These are phyloP conservation scores for Pleurotus cornucopiae DNA, from an alignment of 768 basidiomycete genomes.

Conservation along the genomic window DNA sequence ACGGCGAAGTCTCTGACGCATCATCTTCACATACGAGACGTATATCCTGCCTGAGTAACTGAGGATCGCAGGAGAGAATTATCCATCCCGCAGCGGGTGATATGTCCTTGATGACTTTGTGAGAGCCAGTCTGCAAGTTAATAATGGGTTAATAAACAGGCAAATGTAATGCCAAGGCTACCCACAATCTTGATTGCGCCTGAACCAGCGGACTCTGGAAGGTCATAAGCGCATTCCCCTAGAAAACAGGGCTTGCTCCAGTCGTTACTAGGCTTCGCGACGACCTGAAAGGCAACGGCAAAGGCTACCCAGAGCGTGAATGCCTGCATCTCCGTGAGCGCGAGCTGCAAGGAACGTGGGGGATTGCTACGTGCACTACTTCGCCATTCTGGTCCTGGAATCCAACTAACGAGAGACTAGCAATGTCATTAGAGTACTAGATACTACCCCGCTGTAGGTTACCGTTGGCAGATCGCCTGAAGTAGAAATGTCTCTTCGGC, in stretches of 20 bases:
- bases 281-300: not conserved
- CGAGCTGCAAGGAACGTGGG: not conserved
- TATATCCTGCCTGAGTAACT: not conserved
- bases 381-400: too few species aligned
- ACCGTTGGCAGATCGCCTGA: too few species aligned
- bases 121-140: not conserved
- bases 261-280: too few species aligned
- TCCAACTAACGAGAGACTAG: too few species aligned
- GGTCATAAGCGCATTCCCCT: not conserved
- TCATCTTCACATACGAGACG: constrained; percentile 2
- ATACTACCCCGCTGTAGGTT: too few species aligned
- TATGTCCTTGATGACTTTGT: not conserved
- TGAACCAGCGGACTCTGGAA: not conserved
- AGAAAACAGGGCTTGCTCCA: too few species aligned
- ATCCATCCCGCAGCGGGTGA: constrained; percentile 4
- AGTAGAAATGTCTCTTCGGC: too few species aligned
- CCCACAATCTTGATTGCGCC: not conserved
- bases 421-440: too few species aligned
- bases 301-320: not conserved
- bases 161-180: not conserved
- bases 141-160: not conserved
- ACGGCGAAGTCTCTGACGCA: not conserved
- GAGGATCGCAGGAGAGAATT: constrained; percentile 1
- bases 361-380: not conserved
- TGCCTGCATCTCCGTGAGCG: not conserved